Conservation (phyloP, 2,329 filamentous ascomycete genomes). For the Ceratocystis eucalypticola region DNA sequence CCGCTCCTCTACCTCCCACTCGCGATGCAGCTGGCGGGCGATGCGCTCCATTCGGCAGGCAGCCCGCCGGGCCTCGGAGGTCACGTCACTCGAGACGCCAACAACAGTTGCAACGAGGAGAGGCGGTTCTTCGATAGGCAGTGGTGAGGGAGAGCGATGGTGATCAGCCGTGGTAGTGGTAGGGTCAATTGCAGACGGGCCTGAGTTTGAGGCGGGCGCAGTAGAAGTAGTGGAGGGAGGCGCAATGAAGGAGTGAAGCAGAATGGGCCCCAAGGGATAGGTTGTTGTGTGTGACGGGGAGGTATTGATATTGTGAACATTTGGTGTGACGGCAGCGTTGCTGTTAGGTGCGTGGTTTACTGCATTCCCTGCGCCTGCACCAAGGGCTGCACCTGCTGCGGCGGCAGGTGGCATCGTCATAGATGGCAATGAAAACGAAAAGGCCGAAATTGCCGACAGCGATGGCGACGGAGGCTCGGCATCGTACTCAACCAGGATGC, state of each 20-base stretch:
- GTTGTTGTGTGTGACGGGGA: neutral
- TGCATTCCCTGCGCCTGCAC: neutral
- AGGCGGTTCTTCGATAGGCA: conserved; percentile 28
- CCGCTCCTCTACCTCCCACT: conserved; percentile 33
- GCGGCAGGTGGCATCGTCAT: neutral
- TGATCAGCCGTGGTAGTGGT: too few relatives aligned
- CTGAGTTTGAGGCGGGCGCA: conserved; percentile 24
- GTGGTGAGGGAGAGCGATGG: too few relatives aligned
- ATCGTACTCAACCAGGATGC: conserved; percentile 42
- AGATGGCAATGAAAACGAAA: neutral
- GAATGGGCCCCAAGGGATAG: conserved; percentile 9
- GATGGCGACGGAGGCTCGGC: conserved; percentile 6
- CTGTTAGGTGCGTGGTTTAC: neutral
- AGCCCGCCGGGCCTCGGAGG: conserved; percentile 40
- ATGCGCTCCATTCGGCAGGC: conserved; percentile 41
- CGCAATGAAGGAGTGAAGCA: conserved; percentile 18
- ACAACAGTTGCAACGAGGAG: conserved; percentile 43
- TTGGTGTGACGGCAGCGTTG: neutral
- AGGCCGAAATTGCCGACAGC: neutral
- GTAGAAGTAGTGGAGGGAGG: conserved; percentile 10
- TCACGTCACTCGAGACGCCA: conserved; percentile 32
- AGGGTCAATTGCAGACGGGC: neutral
- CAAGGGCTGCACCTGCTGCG: neutral
- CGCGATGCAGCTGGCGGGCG: conserved; percentile 40
- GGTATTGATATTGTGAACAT: neutral